phyloP scores from a whole-genome alignment of 2,329 filamentous ascomycete species.

The Exophiala sp. region DNA sequence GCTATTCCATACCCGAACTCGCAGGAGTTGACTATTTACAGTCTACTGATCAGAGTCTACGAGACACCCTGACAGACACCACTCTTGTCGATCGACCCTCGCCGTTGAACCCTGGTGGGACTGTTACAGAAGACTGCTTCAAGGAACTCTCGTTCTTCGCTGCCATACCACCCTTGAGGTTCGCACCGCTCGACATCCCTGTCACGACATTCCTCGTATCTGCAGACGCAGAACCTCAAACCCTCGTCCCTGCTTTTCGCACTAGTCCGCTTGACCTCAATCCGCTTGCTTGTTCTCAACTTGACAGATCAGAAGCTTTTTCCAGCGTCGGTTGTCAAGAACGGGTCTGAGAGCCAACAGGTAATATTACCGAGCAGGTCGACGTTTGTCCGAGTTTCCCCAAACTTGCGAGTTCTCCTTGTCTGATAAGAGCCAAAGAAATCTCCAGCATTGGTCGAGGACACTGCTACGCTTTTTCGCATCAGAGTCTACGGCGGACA shows the following conservation, averaged over 20 bases:
- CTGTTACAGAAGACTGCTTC: not conserved
- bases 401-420: not conserved
- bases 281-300: not conserved
- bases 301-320: constrained; percentile 1
- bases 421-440: not conserved
- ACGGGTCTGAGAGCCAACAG: not conserved
- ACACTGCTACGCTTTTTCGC: not conserved
- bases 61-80: not conserved
- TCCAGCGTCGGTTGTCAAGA: not conserved
- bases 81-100: not conserved
- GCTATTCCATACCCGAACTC: not conserved
- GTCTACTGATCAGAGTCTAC: not conserved
- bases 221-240: not conserved
- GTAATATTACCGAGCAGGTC: not conserved
- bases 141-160: not conserved
- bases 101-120: not conserved
- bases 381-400: not conserved
- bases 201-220: not conserved
- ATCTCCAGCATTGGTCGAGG: not conserved
- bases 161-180: too few relatives aligned
- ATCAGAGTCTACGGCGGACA: not conserved
- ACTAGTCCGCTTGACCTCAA: not conserved
- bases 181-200: not conserved
- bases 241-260: not conserved
- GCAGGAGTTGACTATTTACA: not conserved